Conservation (phyloP, 192 early-diverging fungal species). For the Entophlyctis luteolus region DNA sequence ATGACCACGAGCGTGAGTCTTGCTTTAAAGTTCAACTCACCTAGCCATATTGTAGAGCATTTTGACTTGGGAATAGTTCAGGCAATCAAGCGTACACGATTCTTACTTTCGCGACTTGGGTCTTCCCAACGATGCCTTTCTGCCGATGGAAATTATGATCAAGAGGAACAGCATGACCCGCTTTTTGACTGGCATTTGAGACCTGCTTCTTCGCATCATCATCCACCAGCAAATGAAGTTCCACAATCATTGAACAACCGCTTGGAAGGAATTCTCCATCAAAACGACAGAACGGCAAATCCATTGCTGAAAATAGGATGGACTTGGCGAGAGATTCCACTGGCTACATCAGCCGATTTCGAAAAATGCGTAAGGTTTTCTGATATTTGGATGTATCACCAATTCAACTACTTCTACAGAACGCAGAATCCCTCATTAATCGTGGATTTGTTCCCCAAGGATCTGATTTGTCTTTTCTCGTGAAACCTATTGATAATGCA, state of each 20-base stretch:
- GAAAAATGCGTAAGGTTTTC: not conserved
- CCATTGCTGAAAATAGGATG: constrained; percentile 12
- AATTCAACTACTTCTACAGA: not conserved
- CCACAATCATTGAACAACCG: not conserved
- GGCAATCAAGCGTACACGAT: constrained; percentile 10
- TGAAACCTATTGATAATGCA: not conserved
- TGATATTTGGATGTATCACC: not conserved
- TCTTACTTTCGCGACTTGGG: constrained; percentile 12
- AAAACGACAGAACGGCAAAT: constrained; percentile 7
- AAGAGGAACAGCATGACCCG: not conserved
- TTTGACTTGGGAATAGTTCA: not conserved
- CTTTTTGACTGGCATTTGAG: constrained; percentile 5
- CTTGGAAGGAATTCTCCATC: constrained; percentile 6
- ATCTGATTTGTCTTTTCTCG: not conserved
- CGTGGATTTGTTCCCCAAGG: constrained; percentile 21
- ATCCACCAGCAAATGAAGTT: not conserved
- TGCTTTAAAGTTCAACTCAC: not conserved
- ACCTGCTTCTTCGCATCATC: constrained; percentile 13
- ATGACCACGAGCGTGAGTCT: not conserved
- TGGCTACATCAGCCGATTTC: not conserved
- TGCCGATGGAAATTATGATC: not conserved
- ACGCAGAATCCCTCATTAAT: constrained; percentile 6
- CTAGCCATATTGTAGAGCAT: not conserved
- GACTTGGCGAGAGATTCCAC: constrained; percentile 21
- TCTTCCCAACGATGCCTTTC: not conserved